phyloP scores from a whole-genome alignment of 2,329 filamentous ascomycete species.

The Fusarium sp. region DNA sequence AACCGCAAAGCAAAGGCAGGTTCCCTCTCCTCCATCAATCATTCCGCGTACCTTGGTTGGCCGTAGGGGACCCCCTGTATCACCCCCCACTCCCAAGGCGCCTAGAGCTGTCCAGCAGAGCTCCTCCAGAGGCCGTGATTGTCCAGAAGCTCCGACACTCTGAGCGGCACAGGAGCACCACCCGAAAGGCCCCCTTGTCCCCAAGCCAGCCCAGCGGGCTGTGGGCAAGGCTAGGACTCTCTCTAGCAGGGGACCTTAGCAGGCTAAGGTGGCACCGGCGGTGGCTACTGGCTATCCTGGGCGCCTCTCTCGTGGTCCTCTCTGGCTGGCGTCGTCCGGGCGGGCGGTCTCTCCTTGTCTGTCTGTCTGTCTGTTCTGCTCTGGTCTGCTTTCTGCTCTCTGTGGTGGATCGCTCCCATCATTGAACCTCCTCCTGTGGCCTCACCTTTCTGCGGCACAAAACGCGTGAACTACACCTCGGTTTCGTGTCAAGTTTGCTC shows the following conservation, averaged over 20 bases:
- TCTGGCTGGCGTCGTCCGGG: conserved; percentile 10
- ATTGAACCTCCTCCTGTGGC: conserved; percentile 45
- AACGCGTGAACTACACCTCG: conserved; percentile 45
- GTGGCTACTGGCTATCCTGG: conserved; percentile 41
- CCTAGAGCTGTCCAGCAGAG: conserved; percentile 1
- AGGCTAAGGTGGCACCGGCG: conserved; percentile 33
- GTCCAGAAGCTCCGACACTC: conserved; percentile 26
- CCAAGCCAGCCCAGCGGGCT: conserved; percentile 14
- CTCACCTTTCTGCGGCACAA: conserved; percentile 48
- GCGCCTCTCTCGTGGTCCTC: conserved; percentile 30
- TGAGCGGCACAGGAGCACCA: conserved; percentile 20
- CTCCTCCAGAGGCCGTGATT: conserved; percentile 8
- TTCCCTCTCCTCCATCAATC: conserved; percentile 17
- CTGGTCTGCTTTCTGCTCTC: background rate
- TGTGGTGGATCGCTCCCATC: conserved; percentile 41
- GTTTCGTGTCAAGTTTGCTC: conserved; percentile 43
- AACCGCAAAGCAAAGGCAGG: conserved; percentile 18
- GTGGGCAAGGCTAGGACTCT: conserved; percentile 37
- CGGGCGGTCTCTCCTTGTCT: conserved; percentile 12
- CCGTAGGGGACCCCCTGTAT: conserved; percentile 20
- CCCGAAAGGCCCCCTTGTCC: conserved; percentile 15
- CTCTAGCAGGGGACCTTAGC: conserved; percentile 28
- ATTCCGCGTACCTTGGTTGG: conserved; percentile 33
- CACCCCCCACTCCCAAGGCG: conserved; percentile 25
- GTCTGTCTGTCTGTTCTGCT: background rate